Conservation (phyloP, 495 filamentous ascomycete genomes). For the Zalerion maritima region DNA sequence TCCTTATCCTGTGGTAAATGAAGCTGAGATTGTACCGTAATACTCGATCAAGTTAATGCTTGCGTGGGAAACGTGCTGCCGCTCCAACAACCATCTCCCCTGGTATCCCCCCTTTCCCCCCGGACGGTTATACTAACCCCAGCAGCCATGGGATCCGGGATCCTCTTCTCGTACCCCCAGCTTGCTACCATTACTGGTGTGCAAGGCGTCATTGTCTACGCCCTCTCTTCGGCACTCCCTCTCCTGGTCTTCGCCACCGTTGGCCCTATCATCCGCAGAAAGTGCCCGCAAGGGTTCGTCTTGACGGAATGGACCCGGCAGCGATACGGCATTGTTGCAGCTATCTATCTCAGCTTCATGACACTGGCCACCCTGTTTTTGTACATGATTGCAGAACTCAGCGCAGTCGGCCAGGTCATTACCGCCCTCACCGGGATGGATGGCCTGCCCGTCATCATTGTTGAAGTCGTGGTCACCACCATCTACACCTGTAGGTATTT, state of each 20-base stretch:
- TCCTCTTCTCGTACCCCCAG: slow-evolving; percentile 64
- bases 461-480: slow-evolving; percentile 55
- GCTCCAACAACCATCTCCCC: slow-evolving; percentile 33
- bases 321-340: slow-evolving; percentile 49
- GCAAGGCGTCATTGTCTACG: slow-evolving; percentile 59
- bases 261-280: slow-evolving; percentile 56
- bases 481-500: slow-evolving; percentile 55
- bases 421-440: slow-evolving; percentile 55
- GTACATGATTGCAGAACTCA: slow-evolving; percentile 71
- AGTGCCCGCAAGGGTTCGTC: slow-evolving; percentile 64
- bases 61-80: slow-evolving; percentile 89
- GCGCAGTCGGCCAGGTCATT: slow-evolving; percentile 58
- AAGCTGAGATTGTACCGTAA: slow-evolving; percentile 86
- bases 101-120: slow-evolving; percentile 12
- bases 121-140: slow-evolving; percentile 14
- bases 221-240: slow-evolving; percentile 49
- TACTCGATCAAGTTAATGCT: slow-evolving; percentile 94
- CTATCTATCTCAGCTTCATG: slow-evolving; percentile 53
- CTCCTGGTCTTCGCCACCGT: slow-evolving; percentile 52
- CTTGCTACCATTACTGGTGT: slow-evolving; percentile 66
- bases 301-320: slow-evolving; percentile 68
- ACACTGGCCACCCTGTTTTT: slow-evolving; percentile 65
- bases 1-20: slow-evolving; percentile 25
- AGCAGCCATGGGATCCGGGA: slow-evolving; percentile 61
- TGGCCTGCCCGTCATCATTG: slow-evolving; percentile 57